Evolutionary conservation across 2,329 filamentous ascomycete species (phyloP), one percentile per base, ranked within the genome.

Genomic region (Aureobasidium sp.): DNA sequence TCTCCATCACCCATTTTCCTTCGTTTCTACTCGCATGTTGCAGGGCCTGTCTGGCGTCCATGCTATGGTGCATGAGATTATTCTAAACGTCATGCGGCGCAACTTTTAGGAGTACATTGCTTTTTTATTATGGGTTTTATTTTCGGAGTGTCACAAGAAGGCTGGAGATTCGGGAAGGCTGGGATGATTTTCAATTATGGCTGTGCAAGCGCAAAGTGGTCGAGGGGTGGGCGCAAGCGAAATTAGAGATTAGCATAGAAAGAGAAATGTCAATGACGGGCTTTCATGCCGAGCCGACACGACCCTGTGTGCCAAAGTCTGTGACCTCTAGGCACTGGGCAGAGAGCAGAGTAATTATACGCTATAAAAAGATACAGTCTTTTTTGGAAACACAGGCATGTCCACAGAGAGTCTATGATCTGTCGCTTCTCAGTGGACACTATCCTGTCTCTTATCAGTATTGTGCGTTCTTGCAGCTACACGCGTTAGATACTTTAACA

Each of bases 21-120:
- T 58, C 54, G 41, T 58, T 58, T 58, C 54, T 58, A 58, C 32
- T 58, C 34, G 54, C 54, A 48, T 58, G 54, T 58, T 58, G 41
- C 54, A 57, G 53, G 53, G 41, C 39, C 41, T n/a, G n/a, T 34
- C 15, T 21, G 52, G 39, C 39, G 39, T 55, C 16, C 50, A 55
- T 55, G 52, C 39, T 55, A 44, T 44, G 53, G 42, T 47, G 54
- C 54, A 39, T 48, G 54, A 48, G 29, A 57, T 29, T 29, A 39
- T 48, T 32, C 11, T 9, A 29, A 36, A 58, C 54, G 54, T 58
- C 54, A 58, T 58, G 32, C 41, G 42, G 42, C 54, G 54, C 54
- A 58, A 58, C 41, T 39, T 34, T n/a, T 57, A 44, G 54, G 54
- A 29, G 54, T 58, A 37, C 42, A 7, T 58, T 58, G 30, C 29